Evolutionary conservation across 1,284 basidiomycete species (phyloP), one percentile per base, ranked within the genome.

Genomic region (Xanthoconium separans): DNA sequence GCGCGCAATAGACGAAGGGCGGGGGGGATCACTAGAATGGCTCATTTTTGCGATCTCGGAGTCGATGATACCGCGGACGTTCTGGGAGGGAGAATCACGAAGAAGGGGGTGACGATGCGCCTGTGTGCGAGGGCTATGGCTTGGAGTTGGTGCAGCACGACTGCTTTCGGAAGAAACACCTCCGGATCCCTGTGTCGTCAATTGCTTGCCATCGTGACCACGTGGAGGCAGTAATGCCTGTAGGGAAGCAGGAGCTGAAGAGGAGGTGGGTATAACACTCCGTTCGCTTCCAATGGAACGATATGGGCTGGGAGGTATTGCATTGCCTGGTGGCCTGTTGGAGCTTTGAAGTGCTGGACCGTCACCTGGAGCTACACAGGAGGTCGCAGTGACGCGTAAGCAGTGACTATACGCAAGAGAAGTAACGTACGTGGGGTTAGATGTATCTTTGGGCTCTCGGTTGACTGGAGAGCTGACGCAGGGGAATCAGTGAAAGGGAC

Each of bases 151-250:
- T 13, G 69, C 55, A 6, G 42, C 47, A 22, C 59, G 68, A 40
- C 72, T 72, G 48, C 70, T 74, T 41, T 80, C 79, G n/a, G 77
- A 73, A 4, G 72, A 73, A 43, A 75, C 72, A 16, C 65, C 70
- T 40, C 64, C 63, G 4, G 70, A 69, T 1, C 63, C 62, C 2
- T 75, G 75, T n/a, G 68, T 64, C 4, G 43, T 37, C 27, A 33
- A 18, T 39, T 66, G 63, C 50, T 60, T 66, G 13, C 45, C 60
- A 33, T 58, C 63, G 40, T 50, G 24, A 39, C 30, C 20, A 11
- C 65, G 66, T 22, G 70, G 59, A 24, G 31, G 11, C 8, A 42
- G 42, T 30, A 53, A 48, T 29, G 53, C 51, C 60, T 57, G 51
- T 56, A 68, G 10, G 57, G 67, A 54, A 64, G 65, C 46, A 58